A percentile compares a stretch with the other conserved stretches of the same genome.
Conservation (phyloP, 2,329 filamentous ascomycete species). For the Bertia moriformis region DNA sequence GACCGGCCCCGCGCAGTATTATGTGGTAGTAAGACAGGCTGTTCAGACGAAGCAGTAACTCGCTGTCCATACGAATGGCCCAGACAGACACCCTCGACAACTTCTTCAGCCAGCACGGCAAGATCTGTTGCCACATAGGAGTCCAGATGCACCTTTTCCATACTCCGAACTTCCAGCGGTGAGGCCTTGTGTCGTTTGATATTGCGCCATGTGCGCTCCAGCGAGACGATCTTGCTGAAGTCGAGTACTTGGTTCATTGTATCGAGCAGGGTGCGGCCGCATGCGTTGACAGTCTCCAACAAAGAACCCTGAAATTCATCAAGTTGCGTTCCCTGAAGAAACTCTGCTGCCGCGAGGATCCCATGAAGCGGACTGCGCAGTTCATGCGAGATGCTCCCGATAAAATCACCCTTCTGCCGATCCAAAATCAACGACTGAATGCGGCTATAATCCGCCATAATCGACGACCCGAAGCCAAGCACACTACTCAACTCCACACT, state of each 20-base stretch:
- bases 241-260: slow-evolving; percentile 27
- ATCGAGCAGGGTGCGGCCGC: slow-evolving; percentile 32
- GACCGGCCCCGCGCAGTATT: neutral
- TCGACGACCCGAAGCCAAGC: neutral
- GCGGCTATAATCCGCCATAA: neutral
- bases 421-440: neutral
- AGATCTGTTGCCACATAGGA: slow-evolving; percentile 21
- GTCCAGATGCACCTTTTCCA: slow-evolving; percentile 8
- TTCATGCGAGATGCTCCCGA: slow-evolving; percentile 21
- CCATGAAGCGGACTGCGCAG: slow-evolving; percentile 29
- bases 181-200: slow-evolving; percentile 6
- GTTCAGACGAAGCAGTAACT: neutral
- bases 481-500: neutral
- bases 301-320: slow-evolving; percentile 23
- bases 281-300: slow-evolving; percentile 30
- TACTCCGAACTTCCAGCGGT: slow-evolving; percentile 7
- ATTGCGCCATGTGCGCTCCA: slow-evolving; percentile 11
- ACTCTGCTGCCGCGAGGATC: slow-evolving; percentile 30
- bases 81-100: slow-evolving; percentile 34
- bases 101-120: slow-evolving; percentile 31
- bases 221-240: slow-evolving; percentile 26
- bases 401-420: neutral
- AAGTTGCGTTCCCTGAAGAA: slow-evolving; percentile 25
- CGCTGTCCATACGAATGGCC: slow-evolving; percentile 20
- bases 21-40: neutral